phyloP scores from a whole-genome alignment of 1,284 basidiomycete genomes.

The Sanghuangporus sanghuang region DNA sequence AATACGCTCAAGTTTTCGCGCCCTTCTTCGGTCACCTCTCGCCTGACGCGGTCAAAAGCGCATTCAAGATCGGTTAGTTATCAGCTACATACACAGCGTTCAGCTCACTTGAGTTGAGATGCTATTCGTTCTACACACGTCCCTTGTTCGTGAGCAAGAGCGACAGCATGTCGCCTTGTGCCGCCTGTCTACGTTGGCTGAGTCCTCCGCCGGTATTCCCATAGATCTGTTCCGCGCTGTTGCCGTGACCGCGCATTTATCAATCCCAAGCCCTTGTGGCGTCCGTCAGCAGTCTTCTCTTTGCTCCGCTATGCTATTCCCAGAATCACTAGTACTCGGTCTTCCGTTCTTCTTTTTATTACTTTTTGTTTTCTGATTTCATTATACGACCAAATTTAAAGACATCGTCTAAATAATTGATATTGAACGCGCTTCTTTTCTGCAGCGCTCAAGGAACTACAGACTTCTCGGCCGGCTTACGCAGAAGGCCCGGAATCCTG shows the following conservation, averaged over 20 bases:
- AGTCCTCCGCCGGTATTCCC: not conserved
- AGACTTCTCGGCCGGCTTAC: conserved; percentile 53
- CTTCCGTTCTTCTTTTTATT: not conserved
- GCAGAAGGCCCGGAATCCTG: conserved; percentile 46
- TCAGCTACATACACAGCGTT: no score
- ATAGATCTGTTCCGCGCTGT: not conserved
- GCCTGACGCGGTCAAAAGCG: conserved; percentile 43
- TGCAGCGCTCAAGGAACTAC: conserved; percentile 58
- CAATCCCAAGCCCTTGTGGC: not conserved
- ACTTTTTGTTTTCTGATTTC: not conserved
- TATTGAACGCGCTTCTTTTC: not conserved
- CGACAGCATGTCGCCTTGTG: not conserved
- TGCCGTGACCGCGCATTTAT: not conserved
- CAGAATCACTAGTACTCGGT: no score
- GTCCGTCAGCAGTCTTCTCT: not conserved
- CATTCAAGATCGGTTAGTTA: conserved; percentile 54
- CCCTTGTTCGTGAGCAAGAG: not conserved
- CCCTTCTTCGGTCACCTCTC: conserved; percentile 57
- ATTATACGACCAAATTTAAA: not conserved
- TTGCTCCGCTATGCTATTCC: not conserved
- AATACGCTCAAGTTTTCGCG: conserved; percentile 62
- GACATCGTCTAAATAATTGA: not conserved
- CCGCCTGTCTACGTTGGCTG: not conserved
- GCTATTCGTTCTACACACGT: no score
- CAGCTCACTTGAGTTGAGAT: not conserved